Evolutionary conservation across 768 basidiomycete genomes (phyloP).

Genomic region (Lactifluus echinatus): DNA sequence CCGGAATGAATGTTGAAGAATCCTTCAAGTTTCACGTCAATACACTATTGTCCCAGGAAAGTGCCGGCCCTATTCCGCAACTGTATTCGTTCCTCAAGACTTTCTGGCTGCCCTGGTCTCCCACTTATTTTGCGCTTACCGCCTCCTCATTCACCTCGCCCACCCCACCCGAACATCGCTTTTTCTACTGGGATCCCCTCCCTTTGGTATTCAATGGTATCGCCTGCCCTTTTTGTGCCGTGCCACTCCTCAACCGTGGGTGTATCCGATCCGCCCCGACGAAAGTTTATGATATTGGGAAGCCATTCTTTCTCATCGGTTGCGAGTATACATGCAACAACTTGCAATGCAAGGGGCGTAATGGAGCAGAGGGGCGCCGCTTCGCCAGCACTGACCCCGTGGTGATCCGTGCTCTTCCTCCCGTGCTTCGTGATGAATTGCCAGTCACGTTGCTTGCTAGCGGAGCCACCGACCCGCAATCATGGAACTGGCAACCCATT

Average conservation of each 20-base stretch:
- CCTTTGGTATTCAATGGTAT: constrained; percentile 80
- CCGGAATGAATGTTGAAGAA: constrained; percentile 61
- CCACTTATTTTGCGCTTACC: constrained; percentile 67
- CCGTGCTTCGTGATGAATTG: constrained; percentile 63
- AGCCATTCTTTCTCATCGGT: constrained; percentile 79
- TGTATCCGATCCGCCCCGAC: constrained; percentile 67
- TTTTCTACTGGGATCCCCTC: constrained; percentile 83
- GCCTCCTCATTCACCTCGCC: constrained; percentile 61
- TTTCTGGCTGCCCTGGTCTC: constrained; percentile 77
- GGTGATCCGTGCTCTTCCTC: constrained; percentile 61
- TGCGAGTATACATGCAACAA: constrained; percentile 68
- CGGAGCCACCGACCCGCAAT: constrained; percentile 36
- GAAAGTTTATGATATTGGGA: constrained; percentile 72
- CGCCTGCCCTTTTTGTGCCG: constrained; percentile 56
- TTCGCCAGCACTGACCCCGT: constrained; percentile 67
- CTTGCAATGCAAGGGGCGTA: constrained; percentile 35
- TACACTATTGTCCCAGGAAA: constrained; percentile 44
- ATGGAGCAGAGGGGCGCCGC: constrained; percentile 46
- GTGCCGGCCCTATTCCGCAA: constrained; percentile 48
- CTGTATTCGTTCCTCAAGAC: constrained; percentile 74
- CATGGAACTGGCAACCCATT: constrained; percentile 73
- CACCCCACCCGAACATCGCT: constrained; percentile 64
- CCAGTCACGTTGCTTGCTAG: constrained; percentile 54
- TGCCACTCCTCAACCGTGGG: constrained; percentile 55
- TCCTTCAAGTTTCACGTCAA: constrained; percentile 71